Conservation (phyloP, 2,329 filamentous ascomycete species). For the Sporothrix luriei region DNA sequence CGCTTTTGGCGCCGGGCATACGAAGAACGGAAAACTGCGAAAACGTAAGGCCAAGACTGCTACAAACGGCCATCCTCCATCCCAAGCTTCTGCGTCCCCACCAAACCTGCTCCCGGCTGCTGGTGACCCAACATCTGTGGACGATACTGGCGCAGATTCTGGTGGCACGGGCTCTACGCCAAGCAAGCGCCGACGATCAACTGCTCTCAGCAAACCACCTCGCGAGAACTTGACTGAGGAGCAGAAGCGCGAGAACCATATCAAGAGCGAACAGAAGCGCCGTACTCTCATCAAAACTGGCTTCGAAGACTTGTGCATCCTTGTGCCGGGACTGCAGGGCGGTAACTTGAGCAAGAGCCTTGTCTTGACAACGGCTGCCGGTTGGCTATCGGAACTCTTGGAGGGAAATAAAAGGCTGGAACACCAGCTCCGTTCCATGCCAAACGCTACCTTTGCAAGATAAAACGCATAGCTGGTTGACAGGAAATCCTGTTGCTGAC, state of each 20-base stretch:
- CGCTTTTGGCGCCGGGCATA: background rate
- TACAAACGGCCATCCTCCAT: slow-evolving; percentile 17
- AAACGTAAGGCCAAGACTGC: slow-evolving; percentile 29
- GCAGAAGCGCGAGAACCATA: slow-evolving; percentile 84
- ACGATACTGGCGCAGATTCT: slow-evolving; percentile 6
- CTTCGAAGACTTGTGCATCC: slow-evolving; percentile 74
- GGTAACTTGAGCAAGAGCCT: slow-evolving; percentile 83
- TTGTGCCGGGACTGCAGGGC: slow-evolving; percentile 73
- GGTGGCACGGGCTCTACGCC: slow-evolving; percentile 1
- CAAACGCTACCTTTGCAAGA: background rate
- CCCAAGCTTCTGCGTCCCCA: slow-evolving; percentile 23
- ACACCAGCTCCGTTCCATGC: slow-evolving; percentile 52
- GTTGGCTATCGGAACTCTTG: slow-evolving; percentile 75
- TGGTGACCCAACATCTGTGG: background rate
- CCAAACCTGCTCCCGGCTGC: background rate
- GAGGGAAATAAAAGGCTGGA: slow-evolving; percentile 66
- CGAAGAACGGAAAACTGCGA: slow-evolving; percentile 21
- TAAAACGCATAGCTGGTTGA: background rate
- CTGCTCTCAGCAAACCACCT: slow-evolving; percentile 47
- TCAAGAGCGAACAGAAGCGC: slow-evolving; percentile 83
- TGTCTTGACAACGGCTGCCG: slow-evolving; percentile 72
- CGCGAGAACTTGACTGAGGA: slow-evolving; percentile 77
- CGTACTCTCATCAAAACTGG: slow-evolving; percentile 79
- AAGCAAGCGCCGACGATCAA: slow-evolving; percentile 24
- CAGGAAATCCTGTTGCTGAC: background rate